phyloP scores from a whole-genome alignment of 495 filamentous ascomycete species.

The Penicillium waksmanii region DNA sequence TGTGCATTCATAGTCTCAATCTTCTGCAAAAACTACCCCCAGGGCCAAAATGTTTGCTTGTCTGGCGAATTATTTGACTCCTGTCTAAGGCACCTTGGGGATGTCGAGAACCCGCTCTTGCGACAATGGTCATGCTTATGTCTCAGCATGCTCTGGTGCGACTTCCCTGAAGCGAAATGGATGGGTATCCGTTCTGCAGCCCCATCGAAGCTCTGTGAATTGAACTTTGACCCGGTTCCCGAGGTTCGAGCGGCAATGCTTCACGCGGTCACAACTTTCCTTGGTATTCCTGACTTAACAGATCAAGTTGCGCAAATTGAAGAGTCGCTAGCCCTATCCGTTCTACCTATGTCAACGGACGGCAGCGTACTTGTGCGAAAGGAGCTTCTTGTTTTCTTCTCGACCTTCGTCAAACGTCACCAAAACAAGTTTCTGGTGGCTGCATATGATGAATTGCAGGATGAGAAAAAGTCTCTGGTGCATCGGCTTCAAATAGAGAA shows the following conservation, averaged over 20 bases:
- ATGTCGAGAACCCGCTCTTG: slow-evolving; percentile 83
- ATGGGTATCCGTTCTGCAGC: slow-evolving; percentile 83
- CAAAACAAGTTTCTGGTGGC: slow-evolving; percentile 90
- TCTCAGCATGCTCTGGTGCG: slow-evolving; percentile 92
- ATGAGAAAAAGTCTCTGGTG: slow-evolving; percentile 73
- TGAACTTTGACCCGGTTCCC: slow-evolving; percentile 87
- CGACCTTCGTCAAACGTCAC: slow-evolving; percentile 86
- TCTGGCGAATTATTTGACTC: slow-evolving; percentile 80
- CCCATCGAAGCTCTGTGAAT: slow-evolving; percentile 72
- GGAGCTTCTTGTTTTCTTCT: slow-evolving; percentile 91
- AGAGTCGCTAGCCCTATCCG: slow-evolving; percentile 79
- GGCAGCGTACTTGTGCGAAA: slow-evolving; percentile 91
- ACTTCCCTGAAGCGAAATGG: slow-evolving; percentile 92
- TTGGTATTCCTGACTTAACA: slow-evolving; percentile 91
- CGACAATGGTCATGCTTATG: slow-evolving; percentile 97
- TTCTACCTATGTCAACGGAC: slow-evolving; percentile 86
- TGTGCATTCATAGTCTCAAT: slow-evolving; percentile 97
- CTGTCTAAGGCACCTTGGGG: slow-evolving; percentile 78
- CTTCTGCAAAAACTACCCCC: slow-evolving; percentile 90
- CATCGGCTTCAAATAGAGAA: slow-evolving; percentile 44
- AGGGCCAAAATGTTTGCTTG: slow-evolving; percentile 87
- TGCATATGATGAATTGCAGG: slow-evolving; percentile 86
- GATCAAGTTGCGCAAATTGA: slow-evolving; percentile 89
- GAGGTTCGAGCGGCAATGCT: slow-evolving; percentile 94
- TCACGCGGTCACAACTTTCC: slow-evolving; percentile 88